phyloP scores from a whole-genome alignment of 441 rosid species.

The Jatropha multifida region DNA sequence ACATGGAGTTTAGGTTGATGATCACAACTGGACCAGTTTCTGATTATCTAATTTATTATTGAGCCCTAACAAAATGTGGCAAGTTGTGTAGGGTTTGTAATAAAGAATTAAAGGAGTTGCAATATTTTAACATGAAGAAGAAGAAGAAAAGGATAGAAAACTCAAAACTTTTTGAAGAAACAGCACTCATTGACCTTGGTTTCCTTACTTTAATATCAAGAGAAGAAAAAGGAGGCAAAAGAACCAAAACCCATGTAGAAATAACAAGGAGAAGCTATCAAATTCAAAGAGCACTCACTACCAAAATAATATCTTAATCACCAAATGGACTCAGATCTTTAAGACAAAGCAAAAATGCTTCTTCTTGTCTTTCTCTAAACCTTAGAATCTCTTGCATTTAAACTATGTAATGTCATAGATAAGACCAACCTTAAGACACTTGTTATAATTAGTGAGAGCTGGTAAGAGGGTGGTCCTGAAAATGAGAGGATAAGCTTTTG shows the following conservation, averaged over 20 bases:
- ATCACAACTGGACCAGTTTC: constrained; percentile 16
- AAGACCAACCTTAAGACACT: constrained; percentile 40
- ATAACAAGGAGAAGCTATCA: constrained; percentile 67
- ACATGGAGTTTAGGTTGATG: constrained; percentile 19
- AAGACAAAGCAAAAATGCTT: constrained; percentile 43
- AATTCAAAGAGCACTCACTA: constrained; percentile 46
- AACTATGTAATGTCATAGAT: constrained; percentile 41
- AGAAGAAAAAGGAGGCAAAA: constrained; percentile 29
- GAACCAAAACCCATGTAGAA: constrained; percentile 54
- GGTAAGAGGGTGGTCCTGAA: constrained; percentile 32
- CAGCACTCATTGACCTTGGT: constrained; percentile 54
- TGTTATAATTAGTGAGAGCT: constrained; percentile 43
- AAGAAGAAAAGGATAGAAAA: constrained; percentile 29
- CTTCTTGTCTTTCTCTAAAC: constrained; percentile 61
- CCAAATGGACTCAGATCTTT: constrained; percentile 40
- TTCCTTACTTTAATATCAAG: constrained; percentile 26
- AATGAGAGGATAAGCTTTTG: constrained; percentile 43
- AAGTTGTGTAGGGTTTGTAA: constrained; percentile 22
- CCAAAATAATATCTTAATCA: constrained; percentile 21
- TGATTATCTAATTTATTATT: constrained; percentile 9
- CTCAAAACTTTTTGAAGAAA: constrained; percentile 39
- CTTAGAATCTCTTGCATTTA: constrained; percentile 65
- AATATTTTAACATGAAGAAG: constrained; percentile 16
- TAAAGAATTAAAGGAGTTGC: constrained; percentile 12
- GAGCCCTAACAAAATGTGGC: constrained; percentile 24